Conservation (phyloP, 164 flowering plant species). For the Echeveria elegans region DNA sequence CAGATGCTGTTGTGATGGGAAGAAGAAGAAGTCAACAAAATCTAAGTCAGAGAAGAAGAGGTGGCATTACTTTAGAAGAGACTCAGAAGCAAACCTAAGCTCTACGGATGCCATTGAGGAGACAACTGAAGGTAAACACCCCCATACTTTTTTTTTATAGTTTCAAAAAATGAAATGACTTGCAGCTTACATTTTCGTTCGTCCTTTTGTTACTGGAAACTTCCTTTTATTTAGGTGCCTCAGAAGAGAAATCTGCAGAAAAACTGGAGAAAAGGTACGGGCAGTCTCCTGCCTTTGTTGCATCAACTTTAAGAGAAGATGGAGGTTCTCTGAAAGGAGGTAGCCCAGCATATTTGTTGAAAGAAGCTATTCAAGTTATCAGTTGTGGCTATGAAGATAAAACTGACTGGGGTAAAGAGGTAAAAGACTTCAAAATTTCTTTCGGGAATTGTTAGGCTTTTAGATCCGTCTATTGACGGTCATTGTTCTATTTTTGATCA, state of each 20-base stretch:
- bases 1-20: constrained; percentile 19
- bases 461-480: too few species aligned
- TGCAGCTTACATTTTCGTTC: neutral
- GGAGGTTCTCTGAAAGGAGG: constrained; percentile 47
- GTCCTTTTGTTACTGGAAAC: neutral
- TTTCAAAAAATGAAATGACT: neutral
- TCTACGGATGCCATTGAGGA: constrained; percentile 29
- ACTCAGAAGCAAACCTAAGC: constrained; percentile 21
- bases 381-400: constrained; percentile 76
- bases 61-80: constrained; percentile 22
- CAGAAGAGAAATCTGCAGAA: constrained; percentile 28
- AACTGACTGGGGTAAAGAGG: constrained; percentile 84
- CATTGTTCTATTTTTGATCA: too few species aligned
- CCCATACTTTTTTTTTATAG: too few species aligned
- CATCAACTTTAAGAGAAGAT: constrained; percentile 50
- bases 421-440: constrained; percentile 12
- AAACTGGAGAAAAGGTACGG: constrained; percentile 65
- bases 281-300: constrained; percentile 62
- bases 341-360: constrained; percentile 47
- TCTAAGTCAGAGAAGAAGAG: constrained; percentile 34
- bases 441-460: neutral
- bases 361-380: constrained; percentile 78
- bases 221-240: constrained; percentile 25
- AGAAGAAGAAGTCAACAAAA: constrained; percentile 31
- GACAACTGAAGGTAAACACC: constrained; percentile 7